Base-by-base conservation (phyloP, 2,329 filamentous ascomycete species). In the Leptosphaerulina australis region DNA sequence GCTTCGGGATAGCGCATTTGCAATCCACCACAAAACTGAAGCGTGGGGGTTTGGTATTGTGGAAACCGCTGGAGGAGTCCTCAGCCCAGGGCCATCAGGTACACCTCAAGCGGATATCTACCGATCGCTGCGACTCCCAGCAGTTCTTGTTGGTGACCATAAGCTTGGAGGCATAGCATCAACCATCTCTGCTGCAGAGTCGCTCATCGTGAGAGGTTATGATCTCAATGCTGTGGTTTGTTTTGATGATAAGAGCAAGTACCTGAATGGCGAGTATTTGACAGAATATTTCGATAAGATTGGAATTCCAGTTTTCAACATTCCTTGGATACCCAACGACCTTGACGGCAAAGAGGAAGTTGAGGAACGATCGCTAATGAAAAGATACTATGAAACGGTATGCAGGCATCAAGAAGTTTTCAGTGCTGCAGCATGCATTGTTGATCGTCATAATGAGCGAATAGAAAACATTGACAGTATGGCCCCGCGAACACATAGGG, bases 41-140 rank as follows among this genome's bases (percentile, higher is more conserved):
- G 33, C 39, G 0, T 57, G 53, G 44, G 59, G 62, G 1, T 31
- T 70, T 71, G 74, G 88, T 1, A 80, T 95, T 36, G 77, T 94
- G 35, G 90, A 95, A 69, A 94, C 90, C 1, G 90, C 90, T 1
- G 90, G 90, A 0, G 90, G 90, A 0, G 88, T 93, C 0, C 85
- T 93, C 54, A 93, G 89, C 0, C 90, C 90, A 0, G 83, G 83
- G 0, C 90, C 90, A 0, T 89, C 87, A 26, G 88, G 89, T 8
- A 87, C 80, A 1, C 84, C 87, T 0, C 90, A 95, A 66, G 89
- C 86, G 2, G 90, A 95, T 63, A 74, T 92, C 1, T 94, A 92
- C 66, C 78, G 86, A 15, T 85, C 88, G 0, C 73, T 95, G 1
- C 80, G 90, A n/a, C 73, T 88, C 1, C 90, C 91, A 0, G 82